Percentiles rank a stretch among this genome's conserved stretches.
These are phyloP conservation scores for Hypoxylon lienhwacheense DNA, from an alignment of 495 filamentous ascomycete species.

Conservation along the genomic window DNA sequence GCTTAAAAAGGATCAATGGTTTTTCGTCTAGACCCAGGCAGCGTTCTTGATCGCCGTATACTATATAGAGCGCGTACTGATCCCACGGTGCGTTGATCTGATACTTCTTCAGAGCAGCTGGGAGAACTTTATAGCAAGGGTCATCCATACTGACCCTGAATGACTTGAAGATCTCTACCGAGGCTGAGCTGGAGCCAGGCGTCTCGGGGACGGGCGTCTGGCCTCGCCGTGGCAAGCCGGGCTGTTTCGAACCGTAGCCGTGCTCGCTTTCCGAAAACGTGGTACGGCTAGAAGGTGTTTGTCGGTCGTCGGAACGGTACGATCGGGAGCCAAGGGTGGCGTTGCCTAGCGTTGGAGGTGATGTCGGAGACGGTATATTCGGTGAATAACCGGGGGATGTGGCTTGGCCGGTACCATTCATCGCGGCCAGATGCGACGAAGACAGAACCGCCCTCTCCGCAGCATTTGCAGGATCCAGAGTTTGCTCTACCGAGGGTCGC, in stretches of 20 bases:
- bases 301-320: conserved; percentile 51
- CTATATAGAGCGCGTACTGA: conserved; percentile 95
- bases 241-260: conserved; percentile 48
- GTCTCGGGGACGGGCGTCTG: conserved; percentile 57
- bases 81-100: conserved; percentile 97
- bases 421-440: conserved; percentile 73
- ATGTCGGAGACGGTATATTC: conserved; percentile 82
- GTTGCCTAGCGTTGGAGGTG: conserved; percentile 57
- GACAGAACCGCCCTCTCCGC: conserved; percentile 65
- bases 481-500: conserved; percentile 58
- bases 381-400: conserved; percentile 65
- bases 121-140: conserved; percentile 94
- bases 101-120: conserved; percentile 94
- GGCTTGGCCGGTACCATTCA: conserved; percentile 63
- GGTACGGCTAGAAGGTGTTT: conserved; percentile 50
- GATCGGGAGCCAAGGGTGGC: conserved; percentile 60
- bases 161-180: conserved; percentile 95
- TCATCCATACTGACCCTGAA: conserved; percentile 98
- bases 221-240: conserved; percentile 47
- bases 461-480: conserved; percentile 56
- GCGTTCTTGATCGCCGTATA: conserved; percentile 94
- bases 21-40: conserved; percentile 90
- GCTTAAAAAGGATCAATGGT: conserved; percentile 94
- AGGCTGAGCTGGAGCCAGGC: conserved; percentile 50
- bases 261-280: conserved; percentile 55